These are phyloP conservation scores for Graphiopsis chlorocephala DNA, from an alignment of 2,329 filamentous ascomycete genomes.

Conservation along the genomic window DNA sequence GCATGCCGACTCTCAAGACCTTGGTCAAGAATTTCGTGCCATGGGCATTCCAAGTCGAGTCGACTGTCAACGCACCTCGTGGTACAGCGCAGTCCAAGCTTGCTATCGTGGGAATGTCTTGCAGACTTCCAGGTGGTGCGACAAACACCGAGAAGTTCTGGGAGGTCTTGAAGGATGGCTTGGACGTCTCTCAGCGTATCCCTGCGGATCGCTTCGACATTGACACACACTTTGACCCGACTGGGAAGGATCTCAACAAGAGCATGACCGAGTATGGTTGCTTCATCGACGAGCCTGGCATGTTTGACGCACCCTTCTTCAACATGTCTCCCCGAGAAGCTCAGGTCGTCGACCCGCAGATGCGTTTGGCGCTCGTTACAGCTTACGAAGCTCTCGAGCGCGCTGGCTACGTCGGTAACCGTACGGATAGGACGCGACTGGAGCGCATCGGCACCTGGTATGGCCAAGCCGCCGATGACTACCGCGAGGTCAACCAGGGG, in stretches of 20 bases:
- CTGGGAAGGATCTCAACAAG: constrained; percentile 35
- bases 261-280: constrained; percentile 36
- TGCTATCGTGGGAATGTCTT: constrained; percentile 30
- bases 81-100: constrained; percentile 17
- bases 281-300: constrained; percentile 38
- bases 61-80: background rate
- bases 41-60: constrained; percentile 8
- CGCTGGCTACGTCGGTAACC: constrained; percentile 28
- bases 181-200: constrained; percentile 21
- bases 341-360: constrained; percentile 23
- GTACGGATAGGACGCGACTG: constrained; percentile 29
- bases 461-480: constrained; percentile 37
- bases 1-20: constrained; percentile 10
- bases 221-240: constrained; percentile 33
- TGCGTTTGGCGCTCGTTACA: constrained; percentile 27
- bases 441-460: constrained; percentile 35
- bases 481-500: constrained; percentile 26
- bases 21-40: constrained; percentile 10
- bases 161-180: constrained; percentile 22
- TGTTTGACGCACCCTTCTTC: constrained; percentile 43
- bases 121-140: constrained; percentile 25
- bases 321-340: constrained; percentile 37
- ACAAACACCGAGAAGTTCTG: constrained; percentile 25
- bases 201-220: constrained; percentile 33
- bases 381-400: constrained; percentile 29